Conservation (phyloP, 148 eudicot species). For the Cornus controversa region DNA sequence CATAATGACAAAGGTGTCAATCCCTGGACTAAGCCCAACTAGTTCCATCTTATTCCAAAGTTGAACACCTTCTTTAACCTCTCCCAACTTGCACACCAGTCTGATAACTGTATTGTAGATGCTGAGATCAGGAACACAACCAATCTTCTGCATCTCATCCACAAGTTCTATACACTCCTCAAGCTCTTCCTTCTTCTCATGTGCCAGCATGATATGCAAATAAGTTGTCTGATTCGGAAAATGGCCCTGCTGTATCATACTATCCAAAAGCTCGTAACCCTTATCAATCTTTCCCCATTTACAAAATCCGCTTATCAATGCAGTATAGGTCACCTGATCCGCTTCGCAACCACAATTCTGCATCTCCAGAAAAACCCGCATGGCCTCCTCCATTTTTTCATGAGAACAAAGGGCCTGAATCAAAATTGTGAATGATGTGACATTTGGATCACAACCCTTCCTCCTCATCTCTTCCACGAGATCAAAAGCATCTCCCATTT, state of each 20-base stretch:
- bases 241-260: conserved; percentile 68
- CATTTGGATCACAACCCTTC: conserved; percentile 85
- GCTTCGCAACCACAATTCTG: conserved; percentile 70
- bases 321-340: conserved; percentile 75
- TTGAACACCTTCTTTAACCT: conserved; percentile 63
- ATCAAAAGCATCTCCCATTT: conserved; percentile 86
- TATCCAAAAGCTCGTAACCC: conserved; percentile 66
- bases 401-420: conserved; percentile 84
- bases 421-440: conserved; percentile 73
- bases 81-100: conserved; percentile 74
- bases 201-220: conserved; percentile 68
- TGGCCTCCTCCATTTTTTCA: conserved; percentile 76
- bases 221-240: conserved; percentile 71
- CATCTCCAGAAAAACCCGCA: conserved; percentile 73
- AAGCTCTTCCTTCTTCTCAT: conserved; percentile 85
- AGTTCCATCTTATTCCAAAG: conserved; percentile 74
- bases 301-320: conserved; percentile 79
- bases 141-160: conserved; percentile 67
- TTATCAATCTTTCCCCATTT: conserved; percentile 74
- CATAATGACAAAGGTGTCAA: conserved; percentile 69
- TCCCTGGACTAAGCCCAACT: conserved; percentile 62
- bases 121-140: conserved; percentile 60
- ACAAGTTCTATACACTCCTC: conserved; percentile 84
- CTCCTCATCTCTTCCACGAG: conserved; percentile 88
- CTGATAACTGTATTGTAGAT: conserved; percentile 76